These are phyloP conservation scores for Citrus reticulata DNA, from an alignment of 345 rosid species.

Conservation along the genomic window DNA sequence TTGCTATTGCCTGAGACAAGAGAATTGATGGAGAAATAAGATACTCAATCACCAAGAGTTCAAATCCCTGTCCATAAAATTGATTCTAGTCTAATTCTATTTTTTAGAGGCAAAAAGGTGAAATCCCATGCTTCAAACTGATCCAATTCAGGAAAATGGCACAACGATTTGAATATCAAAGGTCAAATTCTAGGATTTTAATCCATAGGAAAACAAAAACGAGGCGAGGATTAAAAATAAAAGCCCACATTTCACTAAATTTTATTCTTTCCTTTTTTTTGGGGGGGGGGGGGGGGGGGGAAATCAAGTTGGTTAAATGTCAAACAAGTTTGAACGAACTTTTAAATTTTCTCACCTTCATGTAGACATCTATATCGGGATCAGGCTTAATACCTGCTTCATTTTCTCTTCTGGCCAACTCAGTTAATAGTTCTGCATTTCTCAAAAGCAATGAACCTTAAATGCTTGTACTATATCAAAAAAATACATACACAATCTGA, in stretches of 20 bases:
- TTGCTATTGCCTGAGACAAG: slow-evolving; percentile 39
- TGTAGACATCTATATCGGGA: slow-evolving; percentile 68
- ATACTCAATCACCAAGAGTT: background rate
- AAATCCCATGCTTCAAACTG: too few relatives aligned
- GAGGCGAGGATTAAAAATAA: background rate
- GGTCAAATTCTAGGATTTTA: background rate
- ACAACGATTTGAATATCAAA: background rate
- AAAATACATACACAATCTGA: background rate
- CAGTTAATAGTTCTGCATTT: background rate
- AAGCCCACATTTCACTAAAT: too few relatives aligned
- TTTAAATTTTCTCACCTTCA: slow-evolving; percentile 40
- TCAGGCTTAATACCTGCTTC: slow-evolving; percentile 72
- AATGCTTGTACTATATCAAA: background rate
- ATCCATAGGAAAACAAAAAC: background rate
- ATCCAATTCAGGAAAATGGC: background rate
- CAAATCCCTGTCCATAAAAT: background rate
- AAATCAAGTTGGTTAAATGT: background rate
- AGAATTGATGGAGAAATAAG: background rate
- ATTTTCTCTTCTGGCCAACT: slow-evolving; percentile 55
- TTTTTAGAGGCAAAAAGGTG: background rate
- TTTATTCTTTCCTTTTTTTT: too few relatives aligned
- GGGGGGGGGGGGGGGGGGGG: too few relatives aligned
- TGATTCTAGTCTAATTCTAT: background rate
- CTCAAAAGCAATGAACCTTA: background rate
- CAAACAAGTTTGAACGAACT: background rate